These are phyloP conservation scores for Termitomyces heimii DNA, from an alignment of 768 basidiomycete genomes.

Conservation along the genomic window DNA sequence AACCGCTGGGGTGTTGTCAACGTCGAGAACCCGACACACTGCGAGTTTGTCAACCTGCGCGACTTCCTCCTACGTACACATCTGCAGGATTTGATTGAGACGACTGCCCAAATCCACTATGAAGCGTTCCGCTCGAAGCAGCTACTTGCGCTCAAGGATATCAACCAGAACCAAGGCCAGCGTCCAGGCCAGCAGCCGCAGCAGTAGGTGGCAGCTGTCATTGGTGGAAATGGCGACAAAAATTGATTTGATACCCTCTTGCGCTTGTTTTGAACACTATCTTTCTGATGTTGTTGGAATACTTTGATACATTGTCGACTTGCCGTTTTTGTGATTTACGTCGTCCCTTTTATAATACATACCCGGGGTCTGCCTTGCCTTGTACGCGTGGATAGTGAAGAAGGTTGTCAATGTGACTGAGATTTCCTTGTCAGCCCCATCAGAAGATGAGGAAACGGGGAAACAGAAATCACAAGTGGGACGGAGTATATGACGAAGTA, in stretches of 20 bases:
- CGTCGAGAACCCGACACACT: constrained; percentile 93
- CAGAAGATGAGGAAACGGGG: neutral
- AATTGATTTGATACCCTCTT: constrained; percentile 16
- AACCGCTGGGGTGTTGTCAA: constrained; percentile 99
- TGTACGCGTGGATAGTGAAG: neutral
- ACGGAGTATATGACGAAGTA: constrained; percentile 2
- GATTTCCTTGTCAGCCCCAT: neutral
- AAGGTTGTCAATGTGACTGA: neutral
- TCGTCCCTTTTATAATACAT: constrained; percentile 17
- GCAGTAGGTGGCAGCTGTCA: neutral
- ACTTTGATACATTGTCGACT: constrained; percentile 15
- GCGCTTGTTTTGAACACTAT: constrained; percentile 11
- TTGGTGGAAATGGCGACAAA: constrained; percentile 7
- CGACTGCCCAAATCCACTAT: constrained; percentile 98
- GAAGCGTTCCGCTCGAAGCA: constrained; percentile 99
- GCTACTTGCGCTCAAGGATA: constrained; percentile 93
- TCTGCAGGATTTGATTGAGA: constrained; percentile 97
- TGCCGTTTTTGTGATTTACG: constrained; percentile 14
- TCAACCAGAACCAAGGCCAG: constrained; percentile 27
- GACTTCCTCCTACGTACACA: constrained; percentile 96
- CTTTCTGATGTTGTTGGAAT: constrained; percentile 18
- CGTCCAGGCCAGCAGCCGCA: constrained; percentile 38
- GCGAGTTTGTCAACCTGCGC: constrained; percentile 95
- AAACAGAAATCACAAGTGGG: neutral
- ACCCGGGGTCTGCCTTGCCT: constrained; percentile 11